Evolutionary conservation across 2,329 filamentous ascomycete species (phyloP).

Genomic region (Aspergillus sp.): DNA sequence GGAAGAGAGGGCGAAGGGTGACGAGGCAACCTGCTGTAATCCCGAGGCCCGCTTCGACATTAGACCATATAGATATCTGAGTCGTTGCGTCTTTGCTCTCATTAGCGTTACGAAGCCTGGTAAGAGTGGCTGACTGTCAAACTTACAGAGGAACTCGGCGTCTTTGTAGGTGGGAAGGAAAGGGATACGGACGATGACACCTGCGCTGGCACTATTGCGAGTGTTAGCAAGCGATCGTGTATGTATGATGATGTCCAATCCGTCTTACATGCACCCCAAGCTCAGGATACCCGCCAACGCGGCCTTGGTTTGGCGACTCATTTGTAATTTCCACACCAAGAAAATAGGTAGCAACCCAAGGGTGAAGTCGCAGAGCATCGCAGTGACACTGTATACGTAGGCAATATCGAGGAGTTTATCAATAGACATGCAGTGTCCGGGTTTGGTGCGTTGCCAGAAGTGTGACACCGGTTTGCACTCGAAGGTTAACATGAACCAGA

Average conservation of each 20-base stretch:
- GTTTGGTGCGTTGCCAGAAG: conserved; percentile 50
- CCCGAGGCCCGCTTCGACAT: conserved; percentile 41
- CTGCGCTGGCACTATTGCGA: conserved; percentile 35
- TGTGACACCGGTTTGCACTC: conserved; percentile 56
- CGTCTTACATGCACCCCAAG: conserved; percentile 55
- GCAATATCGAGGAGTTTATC: conserved; percentile 40
- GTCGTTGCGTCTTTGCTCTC: conserved; percentile 32
- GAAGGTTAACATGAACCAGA: conserved; percentile 54
- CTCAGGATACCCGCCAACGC: conserved; percentile 56
- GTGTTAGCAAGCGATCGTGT: conserved; percentile 24
- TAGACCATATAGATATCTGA: conserved; percentile 45
- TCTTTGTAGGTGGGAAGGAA: conserved; percentile 37
- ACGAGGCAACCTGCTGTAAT: conserved; percentile 52
- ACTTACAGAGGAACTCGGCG: conserved; percentile 37
- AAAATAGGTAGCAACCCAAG: conserved; percentile 57
- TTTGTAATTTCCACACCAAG: conserved; percentile 58
- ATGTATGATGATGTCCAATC: conserved; percentile 12
- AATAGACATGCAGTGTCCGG: conserved; percentile 17
- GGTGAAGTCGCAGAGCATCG: conserved; percentile 53
- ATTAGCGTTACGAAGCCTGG: neutral
- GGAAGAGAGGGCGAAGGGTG: conserved; percentile 52
- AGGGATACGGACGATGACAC: conserved; percentile 40
- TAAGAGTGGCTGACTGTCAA: neutral
- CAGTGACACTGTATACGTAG: conserved; percentile 54
- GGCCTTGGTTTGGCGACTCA: conserved; percentile 55